Percentiles rank a stretch among this genome's conserved stretches.
Evolutionary conservation across 805 yeast species (phyloP).

Genomic region (Starmerella bombi): DNA sequence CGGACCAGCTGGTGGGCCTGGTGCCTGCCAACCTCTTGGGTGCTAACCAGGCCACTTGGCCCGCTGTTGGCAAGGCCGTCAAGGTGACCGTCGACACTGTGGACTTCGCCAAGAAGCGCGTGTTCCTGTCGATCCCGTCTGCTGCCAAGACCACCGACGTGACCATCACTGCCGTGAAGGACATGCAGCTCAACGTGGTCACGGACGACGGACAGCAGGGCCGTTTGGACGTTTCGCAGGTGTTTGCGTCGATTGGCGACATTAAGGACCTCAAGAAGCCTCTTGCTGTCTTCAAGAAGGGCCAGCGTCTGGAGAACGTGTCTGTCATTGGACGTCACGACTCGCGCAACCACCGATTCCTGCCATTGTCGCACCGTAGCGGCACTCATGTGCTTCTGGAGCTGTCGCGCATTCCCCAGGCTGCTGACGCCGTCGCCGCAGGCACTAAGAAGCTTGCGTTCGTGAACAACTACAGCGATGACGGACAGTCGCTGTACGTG

Average conservation of each 20-base stretch:
- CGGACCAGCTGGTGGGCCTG: slow-evolving; percentile 59
- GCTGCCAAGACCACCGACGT: slow-evolving; percentile 20
- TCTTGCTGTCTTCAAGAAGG: slow-evolving; percentile 43
- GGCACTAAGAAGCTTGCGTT: slow-evolving; percentile 46
- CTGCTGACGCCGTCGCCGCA: slow-evolving; percentile 28
- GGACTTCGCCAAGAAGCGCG: slow-evolving; percentile 59
- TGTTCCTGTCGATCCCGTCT: slow-evolving; percentile 31
- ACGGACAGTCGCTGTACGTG: slow-evolving; percentile 43
- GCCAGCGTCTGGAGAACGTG: slow-evolving; percentile 41
- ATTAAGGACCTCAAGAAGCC: slow-evolving; percentile 50
- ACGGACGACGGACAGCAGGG: slow-evolving; percentile 66
- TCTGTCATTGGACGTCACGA: slow-evolving; percentile 69
- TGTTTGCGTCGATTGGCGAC: slow-evolving; percentile 41
- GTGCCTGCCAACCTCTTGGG: slow-evolving; percentile 45
- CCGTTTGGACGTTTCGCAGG: slow-evolving; percentile 61
- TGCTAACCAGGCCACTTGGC: slow-evolving; percentile 33
- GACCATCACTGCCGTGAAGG: slow-evolving; percentile 46
- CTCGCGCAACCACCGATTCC: slow-evolving; percentile 49
- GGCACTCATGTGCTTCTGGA: slow-evolving; percentile 50
- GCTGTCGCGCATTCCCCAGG: slow-evolving; percentile 33
- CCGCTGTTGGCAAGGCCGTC: slow-evolving; percentile 33
- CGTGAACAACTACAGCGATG: slow-evolving; percentile 50
- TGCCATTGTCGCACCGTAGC: slow-evolving; percentile 49
- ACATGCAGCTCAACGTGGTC: slow-evolving; percentile 59
- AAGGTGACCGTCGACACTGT: slow-evolving; percentile 40